phyloP scores from a whole-genome alignment of 2,329 filamentous ascomycete genomes.

The Rasamsonia emersonii region DNA sequence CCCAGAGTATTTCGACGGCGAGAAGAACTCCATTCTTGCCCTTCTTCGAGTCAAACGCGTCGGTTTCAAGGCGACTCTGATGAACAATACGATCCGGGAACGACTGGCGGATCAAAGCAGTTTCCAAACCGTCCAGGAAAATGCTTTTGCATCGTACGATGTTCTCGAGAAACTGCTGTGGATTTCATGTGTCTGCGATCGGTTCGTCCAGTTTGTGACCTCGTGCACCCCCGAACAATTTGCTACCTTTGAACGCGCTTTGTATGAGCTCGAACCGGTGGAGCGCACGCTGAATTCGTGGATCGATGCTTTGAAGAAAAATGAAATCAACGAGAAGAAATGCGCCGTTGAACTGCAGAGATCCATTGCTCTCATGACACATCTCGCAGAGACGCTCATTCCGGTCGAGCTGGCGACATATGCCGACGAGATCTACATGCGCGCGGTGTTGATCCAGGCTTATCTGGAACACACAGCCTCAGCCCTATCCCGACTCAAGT shows the following conservation, averaged over 20 bases:
- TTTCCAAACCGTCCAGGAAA: conserved; percentile 60
- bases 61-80: conserved; percentile 74
- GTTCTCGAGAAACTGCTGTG: conserved; percentile 77
- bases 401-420: conserved; percentile 60
- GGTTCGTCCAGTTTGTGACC: conserved; percentile 72
- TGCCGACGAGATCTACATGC: conserved; percentile 73
- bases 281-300: conserved; percentile 82
- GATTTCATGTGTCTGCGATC: conserved; percentile 73
- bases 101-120: conserved; percentile 59
- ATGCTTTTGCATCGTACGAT: conserved; percentile 70
- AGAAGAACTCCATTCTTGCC: conserved; percentile 79
- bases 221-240: conserved; percentile 74
- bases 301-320: conserved; percentile 74
- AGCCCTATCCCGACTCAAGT: conserved; percentile 54
- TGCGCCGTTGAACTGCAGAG: conserved; percentile 74
- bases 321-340: conserved; percentile 77
- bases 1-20: conserved; percentile 70
- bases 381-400: conserved; percentile 75
- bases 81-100: conserved; percentile 72
- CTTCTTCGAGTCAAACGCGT: conserved; percentile 81
- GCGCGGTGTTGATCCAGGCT: conserved; percentile 65
- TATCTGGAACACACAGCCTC: conserved; percentile 70
- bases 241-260: conserved; percentile 64
- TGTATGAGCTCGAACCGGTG: conserved; percentile 84
- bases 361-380: conserved; percentile 77